Conservation (phyloP, 2,329 filamentous ascomycete species). For the Colletotrichum sojae region DNA sequence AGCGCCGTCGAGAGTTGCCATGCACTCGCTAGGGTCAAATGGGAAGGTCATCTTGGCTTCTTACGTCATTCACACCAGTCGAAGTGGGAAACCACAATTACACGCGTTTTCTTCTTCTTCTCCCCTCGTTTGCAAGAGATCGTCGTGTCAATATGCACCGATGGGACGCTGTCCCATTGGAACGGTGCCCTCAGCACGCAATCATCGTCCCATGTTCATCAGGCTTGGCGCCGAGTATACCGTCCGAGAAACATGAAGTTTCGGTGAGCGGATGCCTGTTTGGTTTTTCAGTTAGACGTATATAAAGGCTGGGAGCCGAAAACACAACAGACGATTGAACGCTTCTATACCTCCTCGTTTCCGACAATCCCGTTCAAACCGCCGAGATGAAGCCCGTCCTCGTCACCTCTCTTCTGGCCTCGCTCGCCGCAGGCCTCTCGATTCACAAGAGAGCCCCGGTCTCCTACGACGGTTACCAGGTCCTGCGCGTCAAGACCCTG, state of each 20-base stretch:
- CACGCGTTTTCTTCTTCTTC: background rate
- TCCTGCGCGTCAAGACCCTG: constrained; percentile 52
- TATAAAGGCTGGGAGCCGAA: no score
- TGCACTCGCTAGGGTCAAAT: constrained; percentile 32
- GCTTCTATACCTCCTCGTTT: background rate
- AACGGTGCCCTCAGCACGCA: constrained; percentile 14
- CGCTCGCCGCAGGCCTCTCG: constrained; percentile 19
- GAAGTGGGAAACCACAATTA: background rate
- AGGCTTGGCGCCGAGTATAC: constrained; percentile 21
- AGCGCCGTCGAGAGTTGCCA: constrained; percentile 14
- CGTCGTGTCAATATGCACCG: background rate
- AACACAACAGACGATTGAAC: no score
- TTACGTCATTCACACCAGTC: constrained; percentile 25
- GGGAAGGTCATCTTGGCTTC: constrained; percentile 16
- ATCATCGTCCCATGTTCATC: constrained; percentile 1
- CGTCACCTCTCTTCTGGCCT: constrained; percentile 9
- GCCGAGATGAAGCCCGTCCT: constrained; percentile 21
- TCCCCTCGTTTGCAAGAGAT: background rate
- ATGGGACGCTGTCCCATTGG: background rate
- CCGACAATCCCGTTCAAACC: no score
- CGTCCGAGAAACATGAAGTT: no score
- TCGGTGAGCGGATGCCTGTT: background rate
- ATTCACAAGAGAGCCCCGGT: constrained; percentile 40
- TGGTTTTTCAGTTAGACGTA: background rate
- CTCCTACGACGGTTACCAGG: constrained; percentile 61